Percentiles rank a stretch among this genome's conserved stretches.
Conservation (phyloP, 2,329 filamentous ascomycete species). For the Diaporthe sp. region DNA sequence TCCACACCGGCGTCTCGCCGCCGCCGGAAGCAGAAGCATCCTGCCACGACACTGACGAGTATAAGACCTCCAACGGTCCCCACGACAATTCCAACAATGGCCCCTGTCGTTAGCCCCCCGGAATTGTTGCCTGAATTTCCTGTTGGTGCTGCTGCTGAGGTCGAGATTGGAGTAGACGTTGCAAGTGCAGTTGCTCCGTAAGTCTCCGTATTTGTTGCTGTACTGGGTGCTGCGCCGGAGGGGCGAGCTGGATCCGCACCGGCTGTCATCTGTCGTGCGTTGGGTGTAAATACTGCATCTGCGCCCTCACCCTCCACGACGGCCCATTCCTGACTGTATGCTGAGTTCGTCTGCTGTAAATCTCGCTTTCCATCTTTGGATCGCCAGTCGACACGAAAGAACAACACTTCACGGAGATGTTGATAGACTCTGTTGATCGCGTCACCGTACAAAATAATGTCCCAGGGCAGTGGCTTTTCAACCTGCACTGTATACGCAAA, state of each 20-base stretch:
- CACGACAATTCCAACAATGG: conserved; percentile 60
- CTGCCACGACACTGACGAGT: conserved; percentile 52
- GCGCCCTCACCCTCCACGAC: neutral
- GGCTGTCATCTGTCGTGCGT: neutral
- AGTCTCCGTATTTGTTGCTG: neutral
- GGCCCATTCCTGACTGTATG: neutral
- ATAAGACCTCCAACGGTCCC: conserved; percentile 52
- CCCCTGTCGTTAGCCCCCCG: conserved; percentile 52
- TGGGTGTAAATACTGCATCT: neutral
- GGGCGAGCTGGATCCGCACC: rapidly evolving
- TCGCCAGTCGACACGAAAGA: neutral
- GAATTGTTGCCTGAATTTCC: neutral
- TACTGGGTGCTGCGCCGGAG: neutral
- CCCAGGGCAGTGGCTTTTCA: too few species aligned
- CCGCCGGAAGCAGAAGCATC: conserved; percentile 54
- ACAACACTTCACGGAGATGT: neutral
- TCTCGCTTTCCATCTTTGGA: rapidly evolving
- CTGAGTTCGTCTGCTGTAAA: rapidly evolving
- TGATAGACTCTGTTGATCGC: too few species aligned
- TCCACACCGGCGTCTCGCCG: conserved; percentile 6
- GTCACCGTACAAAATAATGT: too few species aligned
- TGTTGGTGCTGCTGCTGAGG: neutral
- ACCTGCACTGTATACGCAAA: neutral
- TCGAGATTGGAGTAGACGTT: neutral
- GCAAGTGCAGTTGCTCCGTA: neutral